phyloP scores from a whole-genome alignment of 371 early-diverging fungal species.

The Apophysomyces sp. region DNA sequence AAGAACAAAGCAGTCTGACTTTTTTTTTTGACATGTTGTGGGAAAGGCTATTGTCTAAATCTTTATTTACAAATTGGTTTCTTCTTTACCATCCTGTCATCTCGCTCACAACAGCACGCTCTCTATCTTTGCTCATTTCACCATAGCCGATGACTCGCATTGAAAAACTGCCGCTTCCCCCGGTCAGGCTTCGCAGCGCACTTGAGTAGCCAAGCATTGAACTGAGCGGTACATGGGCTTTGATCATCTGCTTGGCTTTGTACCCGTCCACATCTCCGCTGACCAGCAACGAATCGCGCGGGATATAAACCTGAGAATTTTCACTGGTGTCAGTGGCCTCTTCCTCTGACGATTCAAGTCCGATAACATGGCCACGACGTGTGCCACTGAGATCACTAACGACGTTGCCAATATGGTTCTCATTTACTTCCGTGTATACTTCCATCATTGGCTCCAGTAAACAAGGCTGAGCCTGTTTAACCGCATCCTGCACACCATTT shows the following conservation, averaged over 20 bases:
- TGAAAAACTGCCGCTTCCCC: constrained; percentile 78
- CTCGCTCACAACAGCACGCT: constrained; percentile 68
- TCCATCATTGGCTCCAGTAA: constrained; percentile 91
- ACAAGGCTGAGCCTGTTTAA: constrained; percentile 53
- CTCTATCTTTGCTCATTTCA: constrained; percentile 71
- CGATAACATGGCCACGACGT: constrained; percentile 73
- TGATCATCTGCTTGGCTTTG: constrained; percentile 52
- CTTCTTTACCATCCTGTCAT: constrained; percentile 40
- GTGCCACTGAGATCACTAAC: constrained; percentile 80
- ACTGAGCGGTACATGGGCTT: constrained; percentile 79
- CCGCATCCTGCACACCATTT: constrained; percentile 60
- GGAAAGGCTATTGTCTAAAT: not conserved
- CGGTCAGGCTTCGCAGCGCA: constrained; percentile 82
- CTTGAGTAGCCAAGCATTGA: constrained; percentile 90
- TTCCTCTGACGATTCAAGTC: constrained; percentile 41
- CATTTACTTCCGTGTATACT: constrained; percentile 70
- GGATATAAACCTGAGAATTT: constrained; percentile 49
- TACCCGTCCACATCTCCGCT: constrained; percentile 30
- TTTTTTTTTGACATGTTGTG: no score
- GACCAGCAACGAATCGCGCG: constrained; percentile 45
- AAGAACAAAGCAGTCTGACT: no score
- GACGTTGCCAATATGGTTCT: constrained; percentile 75
- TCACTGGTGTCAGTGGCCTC: constrained; percentile 19
- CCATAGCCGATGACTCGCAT: constrained; percentile 90
- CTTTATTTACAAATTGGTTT: not conserved